Evolutionary conservation across 2,329 filamentous ascomycete genomes (phyloP).

Genomic region (Phaeoacremonium minimum): DNA sequence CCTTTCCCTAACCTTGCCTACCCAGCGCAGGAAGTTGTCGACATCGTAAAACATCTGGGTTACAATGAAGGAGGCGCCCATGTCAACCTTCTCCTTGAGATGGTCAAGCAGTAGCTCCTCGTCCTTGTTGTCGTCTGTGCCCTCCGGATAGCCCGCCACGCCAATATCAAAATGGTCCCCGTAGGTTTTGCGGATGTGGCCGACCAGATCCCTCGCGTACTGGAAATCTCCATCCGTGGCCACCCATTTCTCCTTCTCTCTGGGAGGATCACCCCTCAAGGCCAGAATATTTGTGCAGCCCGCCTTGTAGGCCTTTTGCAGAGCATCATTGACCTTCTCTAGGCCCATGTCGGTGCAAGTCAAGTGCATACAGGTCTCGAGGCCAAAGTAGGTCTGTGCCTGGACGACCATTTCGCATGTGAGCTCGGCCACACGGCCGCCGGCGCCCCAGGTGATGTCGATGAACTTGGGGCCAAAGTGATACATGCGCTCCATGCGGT

Average conservation of each 20-base stretch:
- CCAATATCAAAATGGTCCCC: conserved; percentile 95
- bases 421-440: conserved; percentile 82
- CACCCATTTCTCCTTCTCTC: conserved; percentile 92
- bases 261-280: conserved; percentile 84
- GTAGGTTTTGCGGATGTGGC: conserved; percentile 72
- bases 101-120: conserved; percentile 83
- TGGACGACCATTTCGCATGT: conserved; percentile 98
- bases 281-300: conserved; percentile 98
- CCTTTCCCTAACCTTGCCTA: conserved; percentile 75
- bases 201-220: conserved; percentile 83
- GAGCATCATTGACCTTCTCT: conserved; percentile 84
- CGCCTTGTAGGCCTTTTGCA: conserved; percentile 84
- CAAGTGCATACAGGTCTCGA: conserved; percentile 98
- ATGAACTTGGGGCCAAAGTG: conserved; percentile 91
- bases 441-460: conserved; percentile 97
- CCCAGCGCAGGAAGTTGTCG: conserved; percentile 92
- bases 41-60: conserved; percentile 99
- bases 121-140: conserved; percentile 87
- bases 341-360: conserved; percentile 98
- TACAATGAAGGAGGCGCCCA: conserved; percentile 88
- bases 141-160: conserved; percentile 94
- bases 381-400: conserved; percentile 88
- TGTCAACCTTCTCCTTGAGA: conserved; percentile 95
- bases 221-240: conserved; percentile 81
- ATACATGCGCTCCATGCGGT: conserved; percentile 99